Conservation (phyloP, 768 basidiomycete genomes). For the Pulveroboletus sp. region DNA sequence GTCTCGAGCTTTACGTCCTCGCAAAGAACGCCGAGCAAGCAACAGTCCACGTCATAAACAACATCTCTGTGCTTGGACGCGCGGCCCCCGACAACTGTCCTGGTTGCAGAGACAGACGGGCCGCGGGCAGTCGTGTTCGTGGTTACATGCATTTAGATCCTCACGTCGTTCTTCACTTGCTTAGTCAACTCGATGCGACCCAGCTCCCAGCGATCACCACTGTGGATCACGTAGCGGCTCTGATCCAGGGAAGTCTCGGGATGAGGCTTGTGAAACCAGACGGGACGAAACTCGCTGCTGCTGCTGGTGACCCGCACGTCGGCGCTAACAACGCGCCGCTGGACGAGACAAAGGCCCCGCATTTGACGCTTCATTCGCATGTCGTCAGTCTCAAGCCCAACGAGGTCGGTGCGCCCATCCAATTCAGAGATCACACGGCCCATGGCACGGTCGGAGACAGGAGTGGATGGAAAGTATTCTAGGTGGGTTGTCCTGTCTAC, state of each 20-base stretch:
- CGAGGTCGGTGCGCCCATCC: neutral
- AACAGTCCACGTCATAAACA: constrained; percentile 9
- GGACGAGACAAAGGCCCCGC: constrained; percentile 4
- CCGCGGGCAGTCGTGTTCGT: constrained; percentile 9
- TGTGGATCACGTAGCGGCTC: neutral
- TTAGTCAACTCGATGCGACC: neutral
- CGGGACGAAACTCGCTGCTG: constrained; percentile 6
- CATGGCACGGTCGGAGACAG: constrained; percentile 1
- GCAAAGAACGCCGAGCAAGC: neutral
- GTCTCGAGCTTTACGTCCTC: constrained; percentile 16
- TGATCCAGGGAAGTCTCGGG: constrained; percentile 10
- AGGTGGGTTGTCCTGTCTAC: no score
- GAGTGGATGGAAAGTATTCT: neutral
- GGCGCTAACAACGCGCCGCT: neutral
- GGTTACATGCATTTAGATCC: constrained; percentile 17
- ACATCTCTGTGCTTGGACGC: constrained; percentile 11
- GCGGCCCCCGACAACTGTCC: constrained; percentile 4
- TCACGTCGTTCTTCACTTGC: constrained; percentile 8
- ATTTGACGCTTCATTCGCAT: constrained; percentile 14
- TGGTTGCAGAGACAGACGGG: constrained; percentile 10
- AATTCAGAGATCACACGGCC: neutral
- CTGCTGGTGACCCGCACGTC: neutral
- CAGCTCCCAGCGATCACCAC: constrained; percentile 1
- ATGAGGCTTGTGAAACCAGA: constrained; percentile 12
- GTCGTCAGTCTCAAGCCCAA: neutral